phyloP scores from a whole-genome alignment of 1,139 yeast species.

The Taiozyma sp. region DNA sequence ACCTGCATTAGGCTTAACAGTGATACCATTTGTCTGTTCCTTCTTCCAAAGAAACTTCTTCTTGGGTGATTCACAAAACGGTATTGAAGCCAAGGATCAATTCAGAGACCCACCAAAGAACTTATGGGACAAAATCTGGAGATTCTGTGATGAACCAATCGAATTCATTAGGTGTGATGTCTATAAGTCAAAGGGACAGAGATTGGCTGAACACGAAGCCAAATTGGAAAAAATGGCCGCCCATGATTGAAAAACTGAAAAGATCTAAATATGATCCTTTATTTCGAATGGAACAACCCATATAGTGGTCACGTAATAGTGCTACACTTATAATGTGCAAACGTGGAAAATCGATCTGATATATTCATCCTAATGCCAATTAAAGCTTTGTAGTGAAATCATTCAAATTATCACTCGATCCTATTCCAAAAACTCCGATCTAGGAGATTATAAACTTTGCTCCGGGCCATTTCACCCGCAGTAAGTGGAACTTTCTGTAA shows the following conservation, averaged over 20 bases:
- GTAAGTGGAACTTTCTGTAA: too few relatives aligned
- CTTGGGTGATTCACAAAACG: slow-evolving; percentile 10
- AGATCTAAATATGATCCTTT: not conserved
- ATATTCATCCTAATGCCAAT: too few relatives aligned
- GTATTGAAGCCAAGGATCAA: slow-evolving; percentile 4
- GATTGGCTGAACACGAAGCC: not conserved
- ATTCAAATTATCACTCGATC: too few relatives aligned
- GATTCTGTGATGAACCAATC: slow-evolving; percentile 2
- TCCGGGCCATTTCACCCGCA: too few relatives aligned
- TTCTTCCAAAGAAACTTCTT: slow-evolving; percentile 9
- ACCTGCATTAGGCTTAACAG: slow-evolving; percentile 4
- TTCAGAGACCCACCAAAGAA: slow-evolving; percentile 1
- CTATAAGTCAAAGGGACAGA: not conserved
- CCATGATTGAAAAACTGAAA: not conserved
- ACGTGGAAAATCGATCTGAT: too few relatives aligned
- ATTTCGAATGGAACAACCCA: too few relatives aligned
- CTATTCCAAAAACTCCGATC: too few relatives aligned
- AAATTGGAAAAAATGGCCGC: not conserved
- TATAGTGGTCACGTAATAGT: too few relatives aligned
- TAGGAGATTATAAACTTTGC: too few relatives aligned
- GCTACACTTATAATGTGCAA: too few relatives aligned
- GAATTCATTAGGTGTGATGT: not conserved
- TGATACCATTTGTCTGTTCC: slow-evolving; percentile 6
- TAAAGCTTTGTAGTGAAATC: too few relatives aligned
- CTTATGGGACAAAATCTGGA: not conserved